Evolutionary conservation across 1,284 basidiomycete species (phyloP).

Genomic region (Malassezia japonica): DNA sequence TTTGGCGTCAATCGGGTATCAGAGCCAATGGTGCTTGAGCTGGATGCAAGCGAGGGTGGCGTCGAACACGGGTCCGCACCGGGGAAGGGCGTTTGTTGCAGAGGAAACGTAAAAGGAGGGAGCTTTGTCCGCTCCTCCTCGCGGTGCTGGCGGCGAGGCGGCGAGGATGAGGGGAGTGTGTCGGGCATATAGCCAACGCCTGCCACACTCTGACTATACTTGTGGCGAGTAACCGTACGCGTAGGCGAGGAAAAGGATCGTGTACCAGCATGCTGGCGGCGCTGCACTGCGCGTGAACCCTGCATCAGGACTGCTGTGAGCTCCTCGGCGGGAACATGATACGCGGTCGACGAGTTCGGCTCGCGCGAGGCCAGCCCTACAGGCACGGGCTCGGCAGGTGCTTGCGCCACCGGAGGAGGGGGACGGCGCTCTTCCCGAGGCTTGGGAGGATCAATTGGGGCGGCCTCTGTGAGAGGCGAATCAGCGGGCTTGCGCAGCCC

Average conservation of each 20-base stretch:
- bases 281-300: slow-evolving; percentile 5
- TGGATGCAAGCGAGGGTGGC: neutral
- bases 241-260: neutral
- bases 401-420: neutral
- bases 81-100: neutral
- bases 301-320: slow-evolving; percentile 4
- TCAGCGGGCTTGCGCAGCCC: neutral
- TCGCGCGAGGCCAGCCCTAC: neutral
- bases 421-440: neutral
- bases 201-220: neutral
- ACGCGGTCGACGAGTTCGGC: neutral
- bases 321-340: neutral
- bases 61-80: neutral
- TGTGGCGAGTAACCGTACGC: neutral
- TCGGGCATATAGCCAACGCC: too few relatives aligned
- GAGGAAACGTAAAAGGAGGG: neutral
- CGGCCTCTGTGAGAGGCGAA: too few relatives aligned
- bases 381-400: too few relatives aligned
- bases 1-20: neutral
- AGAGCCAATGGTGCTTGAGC: neutral
- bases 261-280: slow-evolving; percentile 4
- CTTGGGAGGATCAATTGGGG: too few relatives aligned
- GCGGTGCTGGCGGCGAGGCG: neutral
- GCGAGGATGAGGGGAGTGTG: neutral
- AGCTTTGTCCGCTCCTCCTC: neutral